Percentiles rank a stretch among this genome's conserved stretches.
Evolutionary conservation across 2,329 filamentous ascomycete genomes (phyloP).

Genomic region (Septoria linicola): DNA sequence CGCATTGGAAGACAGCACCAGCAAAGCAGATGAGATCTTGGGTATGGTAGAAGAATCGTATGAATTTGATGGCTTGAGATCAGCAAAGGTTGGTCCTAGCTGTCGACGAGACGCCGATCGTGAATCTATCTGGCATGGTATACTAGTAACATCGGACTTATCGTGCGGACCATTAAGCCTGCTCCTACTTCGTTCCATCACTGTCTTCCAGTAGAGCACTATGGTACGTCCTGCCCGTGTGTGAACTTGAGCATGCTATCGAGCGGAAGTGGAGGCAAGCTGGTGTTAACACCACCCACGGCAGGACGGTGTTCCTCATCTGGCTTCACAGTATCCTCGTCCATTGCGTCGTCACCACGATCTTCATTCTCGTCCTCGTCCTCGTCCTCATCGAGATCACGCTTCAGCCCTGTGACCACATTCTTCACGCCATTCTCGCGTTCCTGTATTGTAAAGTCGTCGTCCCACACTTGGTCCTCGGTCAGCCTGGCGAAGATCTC

Average conservation of each 20-base stretch:
- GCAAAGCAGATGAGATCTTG: no score
- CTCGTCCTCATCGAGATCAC: slow-evolving; percentile 56
- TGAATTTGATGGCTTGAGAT: no score
- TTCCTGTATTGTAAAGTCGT: slow-evolving; percentile 72
- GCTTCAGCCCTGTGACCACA: slow-evolving; percentile 68
- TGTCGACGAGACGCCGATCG: no score
- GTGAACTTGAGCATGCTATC: slow-evolving; percentile 30
- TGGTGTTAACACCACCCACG: slow-evolving; percentile 14
- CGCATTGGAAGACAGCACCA: no score
- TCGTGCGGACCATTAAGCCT: no score
- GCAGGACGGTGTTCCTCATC: slow-evolving; percentile 3
- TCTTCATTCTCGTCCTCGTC: slow-evolving; percentile 49
- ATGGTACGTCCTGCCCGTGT: slow-evolving; percentile 13
- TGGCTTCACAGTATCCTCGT: slow-evolving; percentile 26
- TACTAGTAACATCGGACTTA: no score
- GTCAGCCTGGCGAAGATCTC: slow-evolving; percentile 17
- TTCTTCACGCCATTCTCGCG: slow-evolving; percentile 64
- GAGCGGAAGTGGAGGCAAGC: slow-evolving; percentile 32
- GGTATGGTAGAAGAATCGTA: no score
- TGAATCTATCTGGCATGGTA: no score
- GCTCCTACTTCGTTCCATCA: no score
- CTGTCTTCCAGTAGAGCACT: neutral
- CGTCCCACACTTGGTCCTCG: slow-evolving; percentile 50
- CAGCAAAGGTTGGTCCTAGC: no score
- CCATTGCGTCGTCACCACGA: slow-evolving; percentile 28